Percentiles rank a stretch among this genome's conserved stretches.
Evolutionary conservation across 345 rosid genomes (phyloP).

Genomic region (Sonneratia caseolaris): DNA sequence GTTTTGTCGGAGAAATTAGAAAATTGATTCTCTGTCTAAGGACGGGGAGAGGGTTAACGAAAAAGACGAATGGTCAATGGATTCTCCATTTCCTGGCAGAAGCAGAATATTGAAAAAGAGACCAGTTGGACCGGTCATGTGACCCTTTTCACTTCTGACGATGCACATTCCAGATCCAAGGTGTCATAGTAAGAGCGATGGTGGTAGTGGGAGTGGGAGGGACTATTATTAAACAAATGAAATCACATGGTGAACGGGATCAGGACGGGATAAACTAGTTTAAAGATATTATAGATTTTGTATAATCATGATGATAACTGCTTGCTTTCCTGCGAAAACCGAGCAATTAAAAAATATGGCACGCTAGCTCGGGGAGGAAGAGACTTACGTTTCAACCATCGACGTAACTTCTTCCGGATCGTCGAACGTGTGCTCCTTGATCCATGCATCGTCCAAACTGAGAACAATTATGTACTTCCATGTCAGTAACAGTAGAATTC

Average conservation of each 20-base stretch:
- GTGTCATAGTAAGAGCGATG: background rate
- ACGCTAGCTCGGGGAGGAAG: background rate
- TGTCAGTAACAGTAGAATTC: too few species aligned
- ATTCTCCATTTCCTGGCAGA: background rate
- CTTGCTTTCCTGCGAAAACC: background rate
- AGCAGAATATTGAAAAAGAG: background rate
- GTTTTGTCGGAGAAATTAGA: too few species aligned
- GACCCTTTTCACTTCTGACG: background rate
- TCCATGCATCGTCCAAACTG: constrained; percentile 21
- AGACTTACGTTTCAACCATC: constrained; percentile 71
- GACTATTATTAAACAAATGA: background rate
- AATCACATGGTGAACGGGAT: constrained; percentile 3
- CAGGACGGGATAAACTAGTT: background rate
- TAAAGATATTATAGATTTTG: background rate
- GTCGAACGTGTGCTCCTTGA: constrained; percentile 44
- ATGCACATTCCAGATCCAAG: background rate
- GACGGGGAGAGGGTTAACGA: too few species aligned
- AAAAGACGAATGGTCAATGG: too few species aligned
- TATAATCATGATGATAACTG: background rate
- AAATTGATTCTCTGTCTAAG: too few species aligned
- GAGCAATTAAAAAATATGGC: background rate
- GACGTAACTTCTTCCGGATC: constrained; percentile 66
- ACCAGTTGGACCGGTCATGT: constrained; percentile 5
- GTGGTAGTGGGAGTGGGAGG: too few species aligned
- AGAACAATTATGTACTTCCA: background rate